Conservation (phyloP, 768 basidiomycete species). For the Asterophora lycoperdoides region DNA sequence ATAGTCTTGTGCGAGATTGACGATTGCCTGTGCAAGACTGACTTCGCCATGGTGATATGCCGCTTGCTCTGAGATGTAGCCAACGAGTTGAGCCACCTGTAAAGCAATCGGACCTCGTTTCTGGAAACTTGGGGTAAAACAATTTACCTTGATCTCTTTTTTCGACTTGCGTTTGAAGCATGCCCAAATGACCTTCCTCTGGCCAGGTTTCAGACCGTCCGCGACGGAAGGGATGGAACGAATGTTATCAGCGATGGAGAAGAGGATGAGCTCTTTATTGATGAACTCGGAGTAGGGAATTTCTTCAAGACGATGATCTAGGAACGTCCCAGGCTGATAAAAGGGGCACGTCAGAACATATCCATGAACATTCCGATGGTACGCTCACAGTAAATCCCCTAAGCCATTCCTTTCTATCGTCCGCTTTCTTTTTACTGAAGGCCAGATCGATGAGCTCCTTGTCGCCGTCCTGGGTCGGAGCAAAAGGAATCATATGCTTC, state of each 20-base stretch:
- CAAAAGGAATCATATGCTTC: constrained; percentile 94
- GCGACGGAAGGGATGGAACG: constrained; percentile 94
- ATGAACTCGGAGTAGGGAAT: constrained; percentile 93
- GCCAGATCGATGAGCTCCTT: constrained; percentile 91
- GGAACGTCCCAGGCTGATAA: constrained; percentile 82
- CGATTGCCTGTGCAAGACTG: constrained; percentile 83
- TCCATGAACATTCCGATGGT: neutral
- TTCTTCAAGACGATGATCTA: constrained; percentile 84
- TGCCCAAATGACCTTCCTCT: constrained; percentile 93
- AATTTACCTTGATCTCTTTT: constrained; percentile 78
- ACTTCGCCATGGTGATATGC: constrained; percentile 97
- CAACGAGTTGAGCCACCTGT: constrained; percentile 90
- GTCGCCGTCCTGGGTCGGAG: constrained; percentile 75
- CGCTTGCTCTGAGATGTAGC: constrained; percentile 91
- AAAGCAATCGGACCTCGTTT: neutral
- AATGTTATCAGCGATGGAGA: constrained; percentile 99
- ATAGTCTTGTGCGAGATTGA: constrained; percentile 90
- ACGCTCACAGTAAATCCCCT: constrained; percentile 76
- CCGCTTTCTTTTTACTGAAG: constrained; percentile 99
- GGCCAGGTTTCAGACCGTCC: constrained; percentile 96
- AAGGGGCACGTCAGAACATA: constrained; percentile 2
- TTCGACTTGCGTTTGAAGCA: constrained; percentile 94
- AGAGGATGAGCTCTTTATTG: constrained; percentile 95
- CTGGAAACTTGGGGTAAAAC: neutral
- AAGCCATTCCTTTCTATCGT: constrained; percentile 98